Evolutionary conservation across 768 basidiomycete genomes (phyloP).

Genomic region (Hysterangium stoloniferum): DNA sequence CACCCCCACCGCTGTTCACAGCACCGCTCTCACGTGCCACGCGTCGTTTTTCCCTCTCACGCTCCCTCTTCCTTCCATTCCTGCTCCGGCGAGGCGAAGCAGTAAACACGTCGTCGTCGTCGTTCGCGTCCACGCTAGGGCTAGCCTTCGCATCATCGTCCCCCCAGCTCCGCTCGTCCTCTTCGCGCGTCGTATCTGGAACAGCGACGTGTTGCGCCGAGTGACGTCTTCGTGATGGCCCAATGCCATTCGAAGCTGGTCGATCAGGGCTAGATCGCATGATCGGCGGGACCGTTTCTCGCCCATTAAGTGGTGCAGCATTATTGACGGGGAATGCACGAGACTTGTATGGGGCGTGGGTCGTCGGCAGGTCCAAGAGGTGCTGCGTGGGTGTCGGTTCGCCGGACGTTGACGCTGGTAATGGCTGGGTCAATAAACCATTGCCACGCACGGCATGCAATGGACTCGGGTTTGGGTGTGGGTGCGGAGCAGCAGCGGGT

Average conservation of each 20-base stretch:
- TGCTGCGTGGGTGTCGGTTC: conserved; percentile 9
- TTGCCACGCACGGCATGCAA: neutral
- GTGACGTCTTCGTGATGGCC: neutral
- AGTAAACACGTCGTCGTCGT: neutral
- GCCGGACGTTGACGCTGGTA: conserved; percentile 1
- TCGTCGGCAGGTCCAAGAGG: neutral
- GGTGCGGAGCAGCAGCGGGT: conserved; percentile 23
- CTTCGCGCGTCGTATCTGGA: neutral
- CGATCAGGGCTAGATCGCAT: neutral
- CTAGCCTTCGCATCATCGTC: neutral
- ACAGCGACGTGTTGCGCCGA: neutral
- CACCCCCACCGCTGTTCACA: neutral
- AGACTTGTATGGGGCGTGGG: neutral
- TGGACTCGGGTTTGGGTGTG: neutral
- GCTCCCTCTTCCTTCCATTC: conserved; percentile 4
- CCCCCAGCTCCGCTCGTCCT: neutral
- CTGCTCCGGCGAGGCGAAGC: neutral
- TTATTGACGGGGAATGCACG: neutral
- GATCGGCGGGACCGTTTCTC: neutral
- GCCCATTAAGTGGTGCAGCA: neutral
- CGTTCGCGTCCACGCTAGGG: neutral
- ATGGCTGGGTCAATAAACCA: neutral
- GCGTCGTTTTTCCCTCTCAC: conserved; percentile 2
- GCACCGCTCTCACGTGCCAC: neutral
- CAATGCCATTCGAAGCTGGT: neutral